phyloP scores from a whole-genome alignment of 106 monocot species.

The Alisma plantagoaquatica region DNA sequence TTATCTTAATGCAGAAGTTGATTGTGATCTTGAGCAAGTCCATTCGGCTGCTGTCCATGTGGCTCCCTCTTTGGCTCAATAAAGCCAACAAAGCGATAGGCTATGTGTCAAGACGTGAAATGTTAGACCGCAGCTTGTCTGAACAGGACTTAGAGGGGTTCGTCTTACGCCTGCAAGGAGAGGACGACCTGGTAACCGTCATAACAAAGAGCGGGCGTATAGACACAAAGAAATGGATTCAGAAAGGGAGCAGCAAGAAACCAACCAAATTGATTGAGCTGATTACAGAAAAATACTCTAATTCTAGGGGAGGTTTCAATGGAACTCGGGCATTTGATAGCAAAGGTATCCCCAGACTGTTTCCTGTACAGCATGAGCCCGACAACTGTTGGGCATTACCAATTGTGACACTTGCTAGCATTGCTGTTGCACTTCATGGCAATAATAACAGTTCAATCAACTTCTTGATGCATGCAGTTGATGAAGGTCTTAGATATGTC shows the following conservation, averaged over 20 bases:
- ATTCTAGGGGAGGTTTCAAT: background rate
- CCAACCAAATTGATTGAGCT: background rate
- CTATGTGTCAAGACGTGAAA: background rate
- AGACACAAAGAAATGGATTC: conserved; percentile 9
- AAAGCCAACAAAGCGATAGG: too few species aligned
- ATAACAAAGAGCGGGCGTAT: conserved; percentile 7
- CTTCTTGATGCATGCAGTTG: background rate
- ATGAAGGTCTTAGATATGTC: conserved; percentile 6
- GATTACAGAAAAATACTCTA: background rate
- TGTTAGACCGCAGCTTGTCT: background rate
- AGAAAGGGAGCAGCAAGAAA: background rate
- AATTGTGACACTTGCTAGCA: conserved; percentile 7
- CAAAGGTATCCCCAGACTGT: too few species aligned
- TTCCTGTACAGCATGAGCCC: background rate
- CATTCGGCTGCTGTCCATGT: background rate
- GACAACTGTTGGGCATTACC: conserved; percentile 11
- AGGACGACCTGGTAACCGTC: background rate
- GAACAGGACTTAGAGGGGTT: background rate
- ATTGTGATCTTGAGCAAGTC: background rate
- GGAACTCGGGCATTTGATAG: background rate
- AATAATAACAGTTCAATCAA: background rate
- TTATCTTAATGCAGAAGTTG: conserved; percentile 3
- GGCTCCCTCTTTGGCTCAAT: background rate
- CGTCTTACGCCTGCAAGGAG: conserved; percentile 5
- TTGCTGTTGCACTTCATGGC: background rate